These are phyloP conservation scores for Gastrolobium bilobum DNA, from an alignment of 306 rosid species.

Conservation along the genomic window DNA sequence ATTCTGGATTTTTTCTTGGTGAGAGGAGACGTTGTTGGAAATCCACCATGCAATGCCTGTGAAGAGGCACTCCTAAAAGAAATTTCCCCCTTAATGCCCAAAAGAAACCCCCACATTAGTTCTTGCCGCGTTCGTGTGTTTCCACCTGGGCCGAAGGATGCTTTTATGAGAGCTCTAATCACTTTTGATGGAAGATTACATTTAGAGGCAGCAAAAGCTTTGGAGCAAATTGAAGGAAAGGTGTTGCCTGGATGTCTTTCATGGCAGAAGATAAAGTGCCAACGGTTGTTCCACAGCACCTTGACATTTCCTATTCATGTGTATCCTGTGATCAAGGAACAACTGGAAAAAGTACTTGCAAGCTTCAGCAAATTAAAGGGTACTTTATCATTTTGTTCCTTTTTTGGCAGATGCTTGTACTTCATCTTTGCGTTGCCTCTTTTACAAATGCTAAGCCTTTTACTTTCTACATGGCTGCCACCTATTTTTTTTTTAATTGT, in stretches of 20 bases:
- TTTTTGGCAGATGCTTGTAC: constrained; percentile 37
- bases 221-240: constrained; percentile 87
- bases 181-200: constrained; percentile 93
- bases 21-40: constrained; percentile 75
- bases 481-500: background rate
- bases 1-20: constrained; percentile 77
- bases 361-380: constrained; percentile 64
- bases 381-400: constrained; percentile 45
- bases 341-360: constrained; percentile 65
- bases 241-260: constrained; percentile 76
- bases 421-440: constrained; percentile 25
- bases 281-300: constrained; percentile 80
- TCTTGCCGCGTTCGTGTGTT: constrained; percentile 78
- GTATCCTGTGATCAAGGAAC: constrained; percentile 66
- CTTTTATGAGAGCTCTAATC: constrained; percentile 74
- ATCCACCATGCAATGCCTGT: constrained; percentile 68
- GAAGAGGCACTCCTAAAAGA: constrained; percentile 81
- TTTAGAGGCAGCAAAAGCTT: constrained; percentile 92
- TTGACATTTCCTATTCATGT: constrained; percentile 72
- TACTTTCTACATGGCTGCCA: constrained; percentile 21
- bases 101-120: constrained; percentile 56
- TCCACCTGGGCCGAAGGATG: constrained; percentile 70
- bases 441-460: constrained; percentile 15
- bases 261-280: constrained; percentile 95
- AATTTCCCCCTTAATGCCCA: constrained; percentile 78